Evolutionary conservation across 805 yeast genomes (phyloP), one percentile per base, ranked within the genome.

Genomic region (Yamadazyma laniorum): DNA sequence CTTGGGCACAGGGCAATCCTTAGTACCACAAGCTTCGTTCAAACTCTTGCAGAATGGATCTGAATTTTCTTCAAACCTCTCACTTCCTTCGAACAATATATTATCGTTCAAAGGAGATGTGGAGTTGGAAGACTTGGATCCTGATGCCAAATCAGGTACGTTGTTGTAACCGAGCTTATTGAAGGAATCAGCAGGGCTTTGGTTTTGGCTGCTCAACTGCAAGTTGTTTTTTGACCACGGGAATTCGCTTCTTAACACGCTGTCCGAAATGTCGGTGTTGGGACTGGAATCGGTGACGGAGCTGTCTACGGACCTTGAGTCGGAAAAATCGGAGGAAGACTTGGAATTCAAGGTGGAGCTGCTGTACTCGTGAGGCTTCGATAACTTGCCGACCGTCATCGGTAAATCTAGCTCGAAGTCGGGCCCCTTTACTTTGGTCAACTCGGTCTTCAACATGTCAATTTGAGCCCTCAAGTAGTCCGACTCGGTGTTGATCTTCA

Each of bases 21-120:
- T 80, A 5, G 82, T 80, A 13, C 96, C 97, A 61, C 97, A 90
- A 1, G 89, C 97, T 57, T 79, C 74, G 44, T 77, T 75, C 54
- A 91, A 71, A 50, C 80, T 77, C 18, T 75, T 75, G 55, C 98
- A 91, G 56, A 91, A 91, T 19, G 77, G 78, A 42, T 76, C 74
- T 38, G 82, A 80, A 48, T 82, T 80, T 54, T 85, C 91, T 52
- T 80, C 84, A 55, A 79, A 84, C 28, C 37, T 36, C 5, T 63
- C 56, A 19, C 58, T 63, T 4, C 67, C 67, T 2, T 69, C 61
- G 2, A 58, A 56, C 29, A 61, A 48, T 11, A 61, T 48, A 40
- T 58, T 59, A 32, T 66, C 70, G 46, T 66, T 65, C 18, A 64
- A 51, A 4, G 72, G 71, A 29, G 69, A 61, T 1, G 65, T 55